phyloP scores from a whole-genome alignment of 2,329 filamentous ascomycete genomes.

The Scopulariopsis brevicaulis region DNA sequence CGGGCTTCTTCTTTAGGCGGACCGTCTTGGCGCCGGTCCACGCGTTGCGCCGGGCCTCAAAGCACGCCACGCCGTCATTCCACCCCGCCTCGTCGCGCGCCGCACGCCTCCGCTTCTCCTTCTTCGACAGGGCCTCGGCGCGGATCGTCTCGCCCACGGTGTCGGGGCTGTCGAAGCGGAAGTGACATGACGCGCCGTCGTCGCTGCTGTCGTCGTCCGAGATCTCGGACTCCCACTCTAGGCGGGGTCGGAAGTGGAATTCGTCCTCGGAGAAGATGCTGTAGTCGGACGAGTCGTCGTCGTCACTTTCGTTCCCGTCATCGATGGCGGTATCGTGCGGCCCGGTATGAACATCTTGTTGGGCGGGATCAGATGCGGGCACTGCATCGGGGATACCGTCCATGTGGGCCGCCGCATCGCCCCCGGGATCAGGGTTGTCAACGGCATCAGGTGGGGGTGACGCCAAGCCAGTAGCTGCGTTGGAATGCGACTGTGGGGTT shows the following conservation, averaged over 20 bases:
- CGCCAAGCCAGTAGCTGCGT: neutral
- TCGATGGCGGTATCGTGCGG: neutral
- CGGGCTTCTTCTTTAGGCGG: conserved; percentile 36
- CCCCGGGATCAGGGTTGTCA: neutral
- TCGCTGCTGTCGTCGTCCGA: conserved; percentile 40
- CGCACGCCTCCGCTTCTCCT: conserved; percentile 43
- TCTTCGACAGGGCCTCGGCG: conserved; percentile 32
- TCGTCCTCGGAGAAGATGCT: conserved; percentile 45
- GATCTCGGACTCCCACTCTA: conserved; percentile 39
- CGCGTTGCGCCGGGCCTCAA: conserved; percentile 62
- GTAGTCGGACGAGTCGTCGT: conserved; percentile 38
- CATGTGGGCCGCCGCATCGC: neutral
- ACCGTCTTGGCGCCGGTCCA: conserved; percentile 71
- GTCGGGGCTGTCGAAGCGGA: conserved; percentile 38
- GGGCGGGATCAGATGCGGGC: neutral
- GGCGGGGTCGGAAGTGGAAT: conserved; percentile 34
- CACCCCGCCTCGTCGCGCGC: conserved; percentile 56
- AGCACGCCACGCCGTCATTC: conserved; percentile 77
- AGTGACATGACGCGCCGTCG: conserved; percentile 35
- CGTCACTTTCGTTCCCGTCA: conserved; percentile 28
- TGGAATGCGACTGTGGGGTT: neutral
- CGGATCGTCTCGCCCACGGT: conserved; percentile 30
- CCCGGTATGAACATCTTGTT: neutral
- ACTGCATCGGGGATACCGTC: neutral
- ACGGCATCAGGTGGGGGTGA: neutral